Evolutionary conservation across 2,329 filamentous ascomycete genomes (phyloP).

Genomic region (Colletotrichum sp.): DNA sequence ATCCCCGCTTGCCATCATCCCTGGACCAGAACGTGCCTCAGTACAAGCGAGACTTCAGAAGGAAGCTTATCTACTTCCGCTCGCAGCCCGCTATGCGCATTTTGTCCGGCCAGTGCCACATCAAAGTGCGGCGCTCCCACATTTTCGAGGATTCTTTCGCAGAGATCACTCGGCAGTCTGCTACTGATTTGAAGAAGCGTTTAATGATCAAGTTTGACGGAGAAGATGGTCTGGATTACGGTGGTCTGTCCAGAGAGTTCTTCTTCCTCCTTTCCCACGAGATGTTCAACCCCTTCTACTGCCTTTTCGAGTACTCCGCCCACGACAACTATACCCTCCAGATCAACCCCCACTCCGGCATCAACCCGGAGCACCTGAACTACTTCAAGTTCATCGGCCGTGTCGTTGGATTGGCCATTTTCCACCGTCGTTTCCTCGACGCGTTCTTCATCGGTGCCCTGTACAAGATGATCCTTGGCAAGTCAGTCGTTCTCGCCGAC

Average conservation of each 20-base stretch:
- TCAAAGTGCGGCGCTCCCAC: constrained; percentile 94
- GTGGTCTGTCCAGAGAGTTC: constrained; percentile 96
- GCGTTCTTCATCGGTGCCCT: constrained; percentile 99
- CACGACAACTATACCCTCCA: constrained; percentile 99
- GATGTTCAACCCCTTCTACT: constrained; percentile 99
- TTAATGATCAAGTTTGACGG: constrained; percentile 99
- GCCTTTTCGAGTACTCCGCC: constrained; percentile 97
- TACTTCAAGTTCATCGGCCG: constrained; percentile 99
- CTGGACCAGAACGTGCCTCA: constrained; percentile 98
- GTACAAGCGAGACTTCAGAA: constrained; percentile 98
- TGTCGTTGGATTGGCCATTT: constrained; percentile 95
- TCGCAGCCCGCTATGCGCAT: constrained; percentile 97
- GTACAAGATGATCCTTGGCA: constrained; percentile 99
- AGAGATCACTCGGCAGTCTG: constrained; percentile 96
- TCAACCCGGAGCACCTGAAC: constrained; percentile 98
- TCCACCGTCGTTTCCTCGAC: constrained; percentile 96
- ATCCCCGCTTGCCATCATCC: constrained; percentile 92
- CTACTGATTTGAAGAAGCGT: constrained; percentile 95
- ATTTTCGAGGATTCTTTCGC: constrained; percentile 99
- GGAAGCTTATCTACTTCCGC: constrained; percentile 98
- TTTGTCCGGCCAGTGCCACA: constrained; percentile 94
- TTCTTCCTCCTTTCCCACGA: constrained; percentile 99
- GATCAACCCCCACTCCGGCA: constrained; percentile 98
- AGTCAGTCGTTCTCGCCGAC: constrained; percentile 88
- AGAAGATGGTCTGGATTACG: constrained; percentile 97